phyloP scores from a whole-genome alignment of 352 stramenopile species.

The Nothophytophthora sp. region DNA sequence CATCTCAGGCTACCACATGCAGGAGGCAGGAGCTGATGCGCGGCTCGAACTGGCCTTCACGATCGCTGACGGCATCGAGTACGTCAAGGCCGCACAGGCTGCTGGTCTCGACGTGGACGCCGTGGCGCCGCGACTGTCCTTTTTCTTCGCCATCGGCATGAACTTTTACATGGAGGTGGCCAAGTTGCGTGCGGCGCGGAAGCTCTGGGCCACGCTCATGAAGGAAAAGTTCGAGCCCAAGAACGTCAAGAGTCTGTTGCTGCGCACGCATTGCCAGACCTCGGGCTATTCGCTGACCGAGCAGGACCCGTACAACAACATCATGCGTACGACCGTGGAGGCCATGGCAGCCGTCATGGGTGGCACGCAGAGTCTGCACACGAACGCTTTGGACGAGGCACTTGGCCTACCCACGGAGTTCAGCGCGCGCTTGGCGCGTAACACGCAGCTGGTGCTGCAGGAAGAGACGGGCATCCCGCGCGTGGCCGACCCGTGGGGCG shows the following conservation, averaged over 20 bases:
- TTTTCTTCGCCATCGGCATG: conserved; percentile 99
- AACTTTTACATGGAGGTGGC: conserved; percentile 99
- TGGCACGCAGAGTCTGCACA: conserved; percentile 98
- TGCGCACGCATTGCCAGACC: conserved; percentile 98
- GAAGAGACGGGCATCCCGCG: conserved; percentile 95
- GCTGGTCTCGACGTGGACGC: conserved; percentile 95
- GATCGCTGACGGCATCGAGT: conserved; percentile 97
- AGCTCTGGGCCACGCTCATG: conserved; percentile 94
- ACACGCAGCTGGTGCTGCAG: conserved; percentile 98
- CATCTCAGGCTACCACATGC: conserved; percentile 98
- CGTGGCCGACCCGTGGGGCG: conserved; percentile 96
- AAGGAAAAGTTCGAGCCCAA: conserved; percentile 95
- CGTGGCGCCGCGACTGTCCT: conserved; percentile 94
- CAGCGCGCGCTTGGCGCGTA: conserved; percentile 95
- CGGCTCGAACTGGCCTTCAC: conserved; percentile 97
- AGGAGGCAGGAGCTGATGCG: conserved; percentile 95
- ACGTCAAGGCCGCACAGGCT: conserved; percentile 90
- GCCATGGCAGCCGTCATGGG: conserved; percentile 84
- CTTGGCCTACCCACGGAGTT: conserved; percentile 96
- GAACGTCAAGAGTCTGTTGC: conserved; percentile 92
- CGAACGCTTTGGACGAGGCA: conserved; percentile 97
- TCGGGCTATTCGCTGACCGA: conserved; percentile 96
- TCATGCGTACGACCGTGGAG: conserved; percentile 97
- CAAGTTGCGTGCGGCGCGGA: conserved; percentile 93
- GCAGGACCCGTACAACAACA: conserved; percentile 98